Evolutionary conservation across 768 basidiomycete genomes (phyloP), one percentile per base, ranked within the genome.

Genomic region (Podaxis rugospora): DNA sequence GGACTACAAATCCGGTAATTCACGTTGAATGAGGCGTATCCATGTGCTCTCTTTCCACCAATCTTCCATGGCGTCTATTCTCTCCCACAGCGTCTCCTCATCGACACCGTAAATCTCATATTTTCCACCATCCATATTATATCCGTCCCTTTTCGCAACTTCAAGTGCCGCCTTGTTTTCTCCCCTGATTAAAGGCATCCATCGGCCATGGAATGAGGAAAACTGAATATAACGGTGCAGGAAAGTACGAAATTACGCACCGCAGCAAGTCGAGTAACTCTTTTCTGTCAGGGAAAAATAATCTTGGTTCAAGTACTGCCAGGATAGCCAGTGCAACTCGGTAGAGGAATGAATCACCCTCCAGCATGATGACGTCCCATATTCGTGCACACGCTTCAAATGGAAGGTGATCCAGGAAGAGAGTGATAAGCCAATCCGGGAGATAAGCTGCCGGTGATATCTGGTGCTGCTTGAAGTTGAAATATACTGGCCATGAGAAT

Each of bases 31-130:
- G 57, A 95, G 74, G 62, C 93, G 78, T 40, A 79, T 85, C 92
- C 93, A 96, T 53, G 93, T 95, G 63, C 85, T 90, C 68, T 94
- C 92, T 69, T 85, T 92, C 93, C 94, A 95, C 92, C 91, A 93
- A 42, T 93, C 92, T 18, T 89, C 85, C 88, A 93, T 90, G 55
- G 79, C 78, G 64, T 89, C 83, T 37, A 96, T 87, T 46, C 87
- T 80, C 42, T 89, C 89, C 88, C 94, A 95, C 13, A 96, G 72
- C 0, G 83, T 82, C 69, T 95, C 92, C 71, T 95, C 94, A 59
- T 90, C 87, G 1, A 92, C 78, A 5, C 90, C 90, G 68, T 95
- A 93, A 61, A 93, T 89, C 67, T 90, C 90, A 70, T 95, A 95
- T 69, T 86, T 90, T 23, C 85, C 89, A 1, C 87, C 87, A 67